Evolutionary conservation across 345 rosid genomes (phyloP), one percentile per base, ranked within the genome.

Genomic region (Euphorbia lathyris): DNA sequence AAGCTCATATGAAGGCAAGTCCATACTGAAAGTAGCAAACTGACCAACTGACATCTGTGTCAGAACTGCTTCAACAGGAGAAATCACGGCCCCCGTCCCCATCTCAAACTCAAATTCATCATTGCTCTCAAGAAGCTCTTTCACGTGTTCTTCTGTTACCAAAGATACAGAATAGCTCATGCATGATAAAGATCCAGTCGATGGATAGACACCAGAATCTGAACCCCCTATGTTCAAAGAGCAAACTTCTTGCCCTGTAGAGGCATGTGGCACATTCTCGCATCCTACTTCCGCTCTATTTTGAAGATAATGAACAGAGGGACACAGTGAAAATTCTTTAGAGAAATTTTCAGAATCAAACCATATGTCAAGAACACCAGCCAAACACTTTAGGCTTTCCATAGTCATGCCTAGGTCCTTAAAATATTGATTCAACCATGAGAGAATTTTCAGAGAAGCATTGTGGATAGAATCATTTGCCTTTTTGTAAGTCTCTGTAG

Each of bases 41-140:
- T 95, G 96, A 71, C 99, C 96, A 47, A 88, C 90, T 71, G 95
- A 87, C 92, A 95, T 79, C 84, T 85, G 90, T 38, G 82, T 72
- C 29, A 85, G 85, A 84, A 83, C 90, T 68, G 78, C 70, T 80
- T 95, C 97, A 65, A 88, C 77, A 64, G 64, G 59, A 67, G 86
- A 48, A 80, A 79, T 63, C 66, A 95, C 89, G 0, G 97, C 87
- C 71, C 93, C 93, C 67, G 86, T 62, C 23, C 99, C 99, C 67
- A 88, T 78, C 90, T 95, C 97, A 87, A 92, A 92, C 77, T 90
- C 97, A 82, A 92, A 85, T 67, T 84, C 97, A 77, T 88, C 90
- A 65, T 69, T 72, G 69, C 88, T 87, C 85, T 95, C 99, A 77
- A 95, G 78, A 72, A 90, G 90, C 70, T 90, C 97, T 81, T 82